Percentiles rank a stretch among this genome's conserved stretches.
These are phyloP conservation scores for Apophysomyces trapeziformis DNA, from an alignment of 371 early-diverging fungal species.

Conservation along the genomic window DNA sequence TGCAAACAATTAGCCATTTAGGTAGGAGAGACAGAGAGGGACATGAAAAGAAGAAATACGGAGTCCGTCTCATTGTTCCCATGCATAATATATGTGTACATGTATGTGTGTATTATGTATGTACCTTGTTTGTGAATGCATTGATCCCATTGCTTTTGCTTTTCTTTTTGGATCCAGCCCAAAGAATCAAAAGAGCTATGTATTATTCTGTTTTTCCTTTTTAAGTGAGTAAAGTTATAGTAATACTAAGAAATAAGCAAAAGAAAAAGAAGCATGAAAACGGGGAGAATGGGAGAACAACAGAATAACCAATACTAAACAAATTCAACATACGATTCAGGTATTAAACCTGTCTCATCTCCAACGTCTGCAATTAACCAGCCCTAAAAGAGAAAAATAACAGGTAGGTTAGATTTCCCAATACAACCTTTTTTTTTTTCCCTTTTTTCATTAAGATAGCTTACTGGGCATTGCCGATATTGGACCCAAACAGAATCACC, in stretches of 20 bases:
- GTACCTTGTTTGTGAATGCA: neutral
- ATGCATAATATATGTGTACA: no score
- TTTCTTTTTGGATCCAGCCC: conserved; percentile 5
- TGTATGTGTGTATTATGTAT: neutral
- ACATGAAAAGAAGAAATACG: neutral
- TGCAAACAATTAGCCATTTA: neutral
- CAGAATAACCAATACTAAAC: conserved; percentile 13
- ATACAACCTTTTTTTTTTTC: conserved; percentile 5
- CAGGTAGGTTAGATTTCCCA: neutral
- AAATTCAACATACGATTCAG: conserved; percentile 75
- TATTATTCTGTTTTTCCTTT: conserved; percentile 12
- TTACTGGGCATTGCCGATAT: conserved; percentile 64
- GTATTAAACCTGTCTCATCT: conserved; percentile 69
- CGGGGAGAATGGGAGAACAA: conserved; percentile 2
- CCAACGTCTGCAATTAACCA: conserved; percentile 74
- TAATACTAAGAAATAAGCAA: neutral
- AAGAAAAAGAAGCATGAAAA: no score
- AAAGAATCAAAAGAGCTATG: conserved; percentile 6
- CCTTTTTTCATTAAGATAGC: neutral
- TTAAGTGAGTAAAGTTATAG: neutral
- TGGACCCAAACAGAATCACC: conserved; percentile 67
- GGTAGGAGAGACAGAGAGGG: neutral
- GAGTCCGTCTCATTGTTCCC: neutral
- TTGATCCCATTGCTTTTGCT: neutral
- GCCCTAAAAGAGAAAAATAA: conserved; percentile 41